Conservation (phyloP, 2,329 filamentous ascomycete genomes). For the Neodidymelliopsis sp. region DNA sequence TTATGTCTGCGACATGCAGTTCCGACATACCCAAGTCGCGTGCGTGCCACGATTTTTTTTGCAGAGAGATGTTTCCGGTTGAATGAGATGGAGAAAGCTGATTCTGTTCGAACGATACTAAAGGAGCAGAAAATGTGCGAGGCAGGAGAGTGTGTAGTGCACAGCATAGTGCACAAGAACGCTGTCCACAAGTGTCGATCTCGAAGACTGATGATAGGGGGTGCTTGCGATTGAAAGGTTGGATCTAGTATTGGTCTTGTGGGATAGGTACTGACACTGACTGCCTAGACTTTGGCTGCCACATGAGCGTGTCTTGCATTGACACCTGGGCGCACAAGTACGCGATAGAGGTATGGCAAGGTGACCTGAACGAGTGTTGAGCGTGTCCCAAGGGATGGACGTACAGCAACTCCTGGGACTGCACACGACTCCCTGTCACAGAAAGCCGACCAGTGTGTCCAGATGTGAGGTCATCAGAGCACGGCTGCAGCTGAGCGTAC, state of each 20-base stretch:
- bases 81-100: too few species aligned
- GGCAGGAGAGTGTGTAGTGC: too few species aligned
- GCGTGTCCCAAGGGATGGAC: constrained; percentile 9
- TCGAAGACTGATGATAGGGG: too few species aligned
- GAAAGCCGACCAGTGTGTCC: not conserved
- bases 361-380: constrained; percentile 5
- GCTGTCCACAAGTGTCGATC: too few species aligned
- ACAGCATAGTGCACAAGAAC: too few species aligned
- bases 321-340: constrained; percentile 6
- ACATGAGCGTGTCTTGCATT: constrained; percentile 7
- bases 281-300: constrained; percentile 1
- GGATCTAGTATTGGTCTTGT: too few species aligned
- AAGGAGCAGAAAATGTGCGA: too few species aligned
- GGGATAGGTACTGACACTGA: too few species aligned
- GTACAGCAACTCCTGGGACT: constrained; percentile 5
- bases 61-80: too few species aligned
- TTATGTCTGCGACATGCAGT: constrained; percentile 12
- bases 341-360: constrained; percentile 3
- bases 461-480: not conserved
- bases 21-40: constrained; percentile 3
- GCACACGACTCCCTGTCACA: not conserved
- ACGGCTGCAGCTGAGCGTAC: constrained; percentile 8
- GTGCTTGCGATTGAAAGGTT: too few species aligned
- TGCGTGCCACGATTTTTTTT: constrained; percentile 5
- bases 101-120: too few species aligned